phyloP scores from a whole-genome alignment of 2,329 filamentous ascomycete species.

The Cryphonectria radicalis region DNA sequence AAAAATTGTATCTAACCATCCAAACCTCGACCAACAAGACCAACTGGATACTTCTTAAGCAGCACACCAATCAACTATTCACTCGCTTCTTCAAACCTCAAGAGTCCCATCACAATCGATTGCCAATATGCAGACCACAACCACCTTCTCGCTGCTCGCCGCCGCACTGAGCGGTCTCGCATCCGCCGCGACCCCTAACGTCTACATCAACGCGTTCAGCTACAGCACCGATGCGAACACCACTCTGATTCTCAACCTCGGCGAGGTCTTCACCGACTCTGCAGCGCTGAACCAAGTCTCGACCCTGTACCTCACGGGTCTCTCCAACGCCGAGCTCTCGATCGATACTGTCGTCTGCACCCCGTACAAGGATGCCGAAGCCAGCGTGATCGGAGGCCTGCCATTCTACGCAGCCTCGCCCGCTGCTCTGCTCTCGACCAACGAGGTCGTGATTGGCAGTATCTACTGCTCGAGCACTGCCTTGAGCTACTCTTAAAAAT shows the following conservation, averaged over 20 bases:
- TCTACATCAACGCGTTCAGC: slow-evolving; percentile 6
- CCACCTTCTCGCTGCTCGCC: slow-evolving; percentile 6
- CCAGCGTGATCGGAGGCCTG: slow-evolving; percentile 1
- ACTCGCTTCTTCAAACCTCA: not conserved
- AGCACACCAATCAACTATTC: not conserved
- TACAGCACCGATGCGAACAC: not conserved
- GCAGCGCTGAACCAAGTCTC: slow-evolving; percentile 4
- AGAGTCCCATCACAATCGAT: not conserved
- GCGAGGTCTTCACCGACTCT: slow-evolving; percentile 1
- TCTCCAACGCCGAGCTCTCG: slow-evolving; percentile 10
- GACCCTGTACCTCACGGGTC: slow-evolving; percentile 1
- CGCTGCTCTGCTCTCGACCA: slow-evolving; percentile 6
- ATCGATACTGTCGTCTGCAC: slow-evolving; percentile 11
- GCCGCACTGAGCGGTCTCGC: slow-evolving; percentile 8
- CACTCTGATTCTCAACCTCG: slow-evolving; percentile 4
- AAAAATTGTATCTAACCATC: not conserved
- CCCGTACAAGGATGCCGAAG: slow-evolving; percentile 7
- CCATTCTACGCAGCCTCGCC: slow-evolving; percentile 2
- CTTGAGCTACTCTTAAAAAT: not conserved
- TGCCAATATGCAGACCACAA: not conserved
- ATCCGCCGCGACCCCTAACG: slow-evolving; percentile 6
- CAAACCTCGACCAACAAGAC: not conserved
- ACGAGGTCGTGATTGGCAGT: slow-evolving; percentile 7
- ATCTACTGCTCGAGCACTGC: slow-evolving; percentile 15
- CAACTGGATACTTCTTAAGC: not conserved